Percentiles rank a stretch among this genome's conserved stretches.
These are phyloP conservation scores for Phytophthora hybrid DNA, from an alignment of 352 stramenopile species.

Conservation along the genomic window DNA sequence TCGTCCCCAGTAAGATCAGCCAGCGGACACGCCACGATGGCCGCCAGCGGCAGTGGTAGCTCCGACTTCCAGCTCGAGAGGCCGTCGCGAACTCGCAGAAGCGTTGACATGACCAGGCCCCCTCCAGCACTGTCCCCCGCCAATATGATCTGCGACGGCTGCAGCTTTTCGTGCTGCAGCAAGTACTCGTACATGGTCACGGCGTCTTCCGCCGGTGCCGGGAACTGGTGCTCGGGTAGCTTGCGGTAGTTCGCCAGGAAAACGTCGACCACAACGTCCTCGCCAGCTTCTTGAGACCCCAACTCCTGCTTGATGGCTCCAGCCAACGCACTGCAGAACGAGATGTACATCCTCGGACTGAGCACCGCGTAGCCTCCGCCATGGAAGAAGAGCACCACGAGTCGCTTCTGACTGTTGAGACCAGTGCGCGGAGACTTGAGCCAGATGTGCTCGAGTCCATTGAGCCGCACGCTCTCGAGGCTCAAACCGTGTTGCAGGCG, in stretches of 20 bases:
- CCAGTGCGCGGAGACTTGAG: slow-evolving; percentile 20
- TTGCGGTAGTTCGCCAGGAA: slow-evolving; percentile 61
- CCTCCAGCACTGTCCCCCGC: slow-evolving; percentile 50
- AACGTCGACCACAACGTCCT: slow-evolving; percentile 35
- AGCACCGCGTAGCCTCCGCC: slow-evolving; percentile 58
- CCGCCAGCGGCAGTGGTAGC: slow-evolving; percentile 38
- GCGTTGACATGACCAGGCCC: slow-evolving; percentile 47
- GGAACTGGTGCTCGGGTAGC: slow-evolving; percentile 43
- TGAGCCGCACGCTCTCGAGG: slow-evolving; percentile 38
- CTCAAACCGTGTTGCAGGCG: slow-evolving; percentile 29
- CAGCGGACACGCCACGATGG: slow-evolving; percentile 46
- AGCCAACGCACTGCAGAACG: slow-evolving; percentile 37
- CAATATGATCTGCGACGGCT: slow-evolving; percentile 47
- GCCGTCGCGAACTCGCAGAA: slow-evolving; percentile 44
- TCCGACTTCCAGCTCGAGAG: slow-evolving; percentile 30
- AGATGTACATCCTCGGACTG: slow-evolving; percentile 51
- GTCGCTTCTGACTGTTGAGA: slow-evolving; percentile 15
- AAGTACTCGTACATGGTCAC: slow-evolving; percentile 53
- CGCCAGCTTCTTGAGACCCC: not conserved
- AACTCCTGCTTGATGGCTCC: slow-evolving; percentile 33
- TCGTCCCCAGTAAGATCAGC: slow-evolving; percentile 49
- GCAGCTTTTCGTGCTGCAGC: slow-evolving; percentile 41
- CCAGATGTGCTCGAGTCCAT: slow-evolving; percentile 66
- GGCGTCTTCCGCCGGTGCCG: slow-evolving; percentile 43
- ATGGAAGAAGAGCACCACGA: slow-evolving; percentile 64